Base-by-base conservation (phyloP, 148 eudicot genomes). In the Amaranthus cruentus region DNA sequence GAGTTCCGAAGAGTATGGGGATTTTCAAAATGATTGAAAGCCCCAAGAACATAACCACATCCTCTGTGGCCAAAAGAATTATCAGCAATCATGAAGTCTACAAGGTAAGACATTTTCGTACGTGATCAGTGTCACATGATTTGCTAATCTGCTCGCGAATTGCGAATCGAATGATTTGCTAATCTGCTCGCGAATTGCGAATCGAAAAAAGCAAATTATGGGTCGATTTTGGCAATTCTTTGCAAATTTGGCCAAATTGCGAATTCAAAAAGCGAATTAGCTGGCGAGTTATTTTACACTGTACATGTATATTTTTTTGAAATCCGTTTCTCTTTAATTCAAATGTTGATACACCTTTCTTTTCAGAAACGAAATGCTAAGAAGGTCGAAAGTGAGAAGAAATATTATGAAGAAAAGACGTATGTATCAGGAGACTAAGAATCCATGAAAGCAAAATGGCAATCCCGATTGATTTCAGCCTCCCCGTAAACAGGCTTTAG, bases 351-450 rank as follows among this genome's bases (percentile, higher is more conserved):
- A 53, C 43, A 42, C 53, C 6, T 38, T 47, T 21, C 14, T 52
- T 48, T 62, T 81, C 97, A 93, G 98, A 93, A 88, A 81, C 87
- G 98, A 14, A 93, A 93, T 62, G 86, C 86, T 64, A 89, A 87
- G 83, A 93, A 93, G 82, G 87, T 85, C 84, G 90, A 83, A 72
- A 93, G 97, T 48, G 98, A 93, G 83, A 91, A 79, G 76, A 91
- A 82, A 75, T 93, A 89, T 75, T 93, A 93, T 7, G 81, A 81
- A 43, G 81, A 87, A 79, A 93, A 86, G 88, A 85, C 71, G 43
- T 91, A 73, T 67, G 83, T 91, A 5, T 81, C 88, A 0, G 92
- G 92, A 14, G 96, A 91, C 74, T 91, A 71, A 84, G 47, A n/a
- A 56, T 65, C 50, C 53, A 28, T 48, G 5, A 57, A 62, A 28